Base-by-base conservation (phyloP, 768 basidiomycete species). In the Leccinum imitatum region DNA sequence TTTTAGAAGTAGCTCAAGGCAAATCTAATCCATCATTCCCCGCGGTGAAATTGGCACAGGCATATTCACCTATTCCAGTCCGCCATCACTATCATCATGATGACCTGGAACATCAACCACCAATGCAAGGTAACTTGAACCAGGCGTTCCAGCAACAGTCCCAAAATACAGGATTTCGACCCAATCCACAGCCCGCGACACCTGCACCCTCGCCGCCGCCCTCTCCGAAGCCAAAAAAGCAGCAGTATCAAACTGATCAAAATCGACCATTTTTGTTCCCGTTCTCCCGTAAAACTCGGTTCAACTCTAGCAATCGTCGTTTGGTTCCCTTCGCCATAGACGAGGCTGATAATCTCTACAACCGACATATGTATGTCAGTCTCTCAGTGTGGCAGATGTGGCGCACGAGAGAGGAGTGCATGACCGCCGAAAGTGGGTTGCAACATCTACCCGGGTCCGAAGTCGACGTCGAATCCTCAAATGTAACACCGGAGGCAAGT, bases 191-290 rank as follows among this genome's bases (percentile, higher is more conserved):
- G 68, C 87, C 93, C 2, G 84, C 87, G 13, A 98, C 95, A 4
- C 95, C 95, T 6, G 93, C 94, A 25, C 94, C 95, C 2, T 86
- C 93, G 0, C 95, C 95, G 0, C 91, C 92, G 0, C 80, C 84
- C 7, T 83, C 86, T 35, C 91, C 87, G 2, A 98, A 96, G 69
- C 93, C 92, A 10, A 99, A 99, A 79, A 98, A 98, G 72, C 96
- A 96, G 71, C 93, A 96, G 71, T 99, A 93, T 72, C 97, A 98
- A 71, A 99, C 97, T 0, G 97, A 99, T 74, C 97, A 95, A 71
- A 86, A 78, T 50, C 82, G 91, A 13, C 96, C 97, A 1, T 99
- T 98, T 72, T 77, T 98, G 61, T 95, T 99, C 72, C 97, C 97
- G 0, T 99, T 97, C 71, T 92, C 94, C 6, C 83, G 86, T n/a